A percentile compares a stretch with the other conserved stretches of the same genome.
phyloP scores from a whole-genome alignment of 164 flowering plant genomes.

The Vitis amurensis region DNA sequence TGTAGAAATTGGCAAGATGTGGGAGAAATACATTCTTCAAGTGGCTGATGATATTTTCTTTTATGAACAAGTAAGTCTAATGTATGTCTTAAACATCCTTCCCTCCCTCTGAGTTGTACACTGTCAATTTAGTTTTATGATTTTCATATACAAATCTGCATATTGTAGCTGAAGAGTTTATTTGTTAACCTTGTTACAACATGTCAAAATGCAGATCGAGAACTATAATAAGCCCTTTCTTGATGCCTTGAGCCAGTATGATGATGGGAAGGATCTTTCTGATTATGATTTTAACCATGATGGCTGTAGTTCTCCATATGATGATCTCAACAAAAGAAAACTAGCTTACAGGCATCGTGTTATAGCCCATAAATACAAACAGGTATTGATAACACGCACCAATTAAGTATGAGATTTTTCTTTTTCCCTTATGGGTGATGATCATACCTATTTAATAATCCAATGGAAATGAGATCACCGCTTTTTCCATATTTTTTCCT shows the following conservation, averaged over 20 bases:
- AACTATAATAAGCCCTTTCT: conserved; percentile 73
- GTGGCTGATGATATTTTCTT: conserved; percentile 74
- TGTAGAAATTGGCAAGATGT: no score
- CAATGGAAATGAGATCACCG: neutral
- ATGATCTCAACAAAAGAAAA: conserved; percentile 68
- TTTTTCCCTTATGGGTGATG: conserved; percentile 1
- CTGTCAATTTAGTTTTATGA: neutral
- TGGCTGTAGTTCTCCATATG: conserved; percentile 53
- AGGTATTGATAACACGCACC: conserved; percentile 43
- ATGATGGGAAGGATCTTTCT: conserved; percentile 80
- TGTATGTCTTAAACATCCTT: neutral
- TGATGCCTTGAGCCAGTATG: conserved; percentile 62
- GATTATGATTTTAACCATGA: conserved; percentile 75
- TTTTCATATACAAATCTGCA: neutral
- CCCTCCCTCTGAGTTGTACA: neutral
- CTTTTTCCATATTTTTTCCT: neutral
- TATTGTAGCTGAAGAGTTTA: neutral
- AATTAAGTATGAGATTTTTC: conserved; percentile 1
- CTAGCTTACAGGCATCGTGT: conserved; percentile 77
- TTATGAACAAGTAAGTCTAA: conserved; percentile 68
- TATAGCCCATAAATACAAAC: conserved; percentile 61
- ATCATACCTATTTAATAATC: neutral
- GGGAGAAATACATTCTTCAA: conserved; percentile 60
- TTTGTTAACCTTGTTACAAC: conserved; percentile 4
- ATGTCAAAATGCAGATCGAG: conserved; percentile 62